A percentile compares a stretch with the other conserved stretches of the same genome.
Evolutionary conservation across 169 alveolate species (phyloP).

Genomic region (Eimeria zaria): DNA sequence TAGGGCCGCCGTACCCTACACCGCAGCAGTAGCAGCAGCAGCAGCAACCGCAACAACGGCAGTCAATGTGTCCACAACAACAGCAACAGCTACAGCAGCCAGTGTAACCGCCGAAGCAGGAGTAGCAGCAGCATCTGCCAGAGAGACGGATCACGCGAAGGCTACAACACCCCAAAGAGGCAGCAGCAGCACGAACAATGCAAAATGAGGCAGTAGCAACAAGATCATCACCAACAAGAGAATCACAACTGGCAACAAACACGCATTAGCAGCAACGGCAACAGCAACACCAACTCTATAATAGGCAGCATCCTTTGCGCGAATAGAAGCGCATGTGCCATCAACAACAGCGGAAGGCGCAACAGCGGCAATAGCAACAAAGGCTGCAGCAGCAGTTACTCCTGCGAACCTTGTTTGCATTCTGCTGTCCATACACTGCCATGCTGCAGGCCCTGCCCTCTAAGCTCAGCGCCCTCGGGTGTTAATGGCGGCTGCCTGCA

Average conservation of each 20-base stretch:
- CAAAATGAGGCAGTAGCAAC: background rate
- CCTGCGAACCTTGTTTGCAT: slow-evolving; percentile 24
- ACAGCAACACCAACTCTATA: background rate
- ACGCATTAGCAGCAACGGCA: background rate
- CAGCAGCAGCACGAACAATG: background rate
- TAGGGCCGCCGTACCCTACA: slow-evolving; percentile 49
- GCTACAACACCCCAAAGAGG: background rate
- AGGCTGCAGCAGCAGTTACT: slow-evolving; percentile 19
- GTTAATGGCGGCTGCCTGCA: slow-evolving; percentile 42
- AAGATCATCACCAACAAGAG: too few relatives aligned
- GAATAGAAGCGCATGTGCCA: background rate
- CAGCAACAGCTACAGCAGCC: slow-evolving; percentile 15
- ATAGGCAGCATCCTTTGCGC: background rate
- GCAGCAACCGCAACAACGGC: background rate
- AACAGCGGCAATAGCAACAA: background rate
- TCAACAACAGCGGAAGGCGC: background rate
- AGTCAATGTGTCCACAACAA: background rate
- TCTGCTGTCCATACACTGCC: slow-evolving; percentile 54
- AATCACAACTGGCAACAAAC: background rate
- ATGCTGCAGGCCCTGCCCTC: slow-evolving; percentile 56
- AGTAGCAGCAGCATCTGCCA: background rate
- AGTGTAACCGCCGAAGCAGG: background rate
- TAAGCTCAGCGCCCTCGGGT: slow-evolving; percentile 17
- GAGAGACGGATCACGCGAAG: background rate
- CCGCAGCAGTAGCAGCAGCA: slow-evolving; percentile 7